Percentiles rank a stretch among this genome's conserved stretches.
phyloP scores from a whole-genome alignment of 306 rosid genomes.

The Sphenostylis stenocarpa region DNA sequence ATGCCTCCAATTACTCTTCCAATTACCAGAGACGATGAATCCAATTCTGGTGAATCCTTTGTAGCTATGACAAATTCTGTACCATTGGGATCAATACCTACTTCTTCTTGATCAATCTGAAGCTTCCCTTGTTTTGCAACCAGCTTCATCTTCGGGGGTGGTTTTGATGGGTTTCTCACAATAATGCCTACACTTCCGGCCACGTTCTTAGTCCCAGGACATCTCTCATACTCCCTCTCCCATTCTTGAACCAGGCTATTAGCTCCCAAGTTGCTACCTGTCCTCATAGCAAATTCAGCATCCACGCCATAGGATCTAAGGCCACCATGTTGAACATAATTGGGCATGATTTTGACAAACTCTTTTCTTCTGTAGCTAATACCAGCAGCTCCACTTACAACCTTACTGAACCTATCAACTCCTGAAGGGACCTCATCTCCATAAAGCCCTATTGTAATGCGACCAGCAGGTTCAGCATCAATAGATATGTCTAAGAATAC shows the following conservation, averaged over 20 bases:
- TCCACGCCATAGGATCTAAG: constrained; percentile 85
- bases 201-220: constrained; percentile 70
- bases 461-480: constrained; percentile 72
- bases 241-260: constrained; percentile 64
- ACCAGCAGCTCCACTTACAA: constrained; percentile 88
- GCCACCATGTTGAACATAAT: constrained; percentile 73
- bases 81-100: constrained; percentile 69
- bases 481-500: constrained; percentile 73
- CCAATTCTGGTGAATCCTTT: constrained; percentile 75
- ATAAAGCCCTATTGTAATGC: constrained; percentile 61
- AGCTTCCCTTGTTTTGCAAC: constrained; percentile 82
- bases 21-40: constrained; percentile 47
- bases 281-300: constrained; percentile 57
- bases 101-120: constrained; percentile 82
- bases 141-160: constrained; percentile 74
- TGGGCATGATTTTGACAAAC: constrained; percentile 74
- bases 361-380: constrained; percentile 88
- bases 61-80: constrained; percentile 70
- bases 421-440: constrained; percentile 65
- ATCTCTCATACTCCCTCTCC: constrained; percentile 54
- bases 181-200: constrained; percentile 77
- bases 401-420: constrained; percentile 61
- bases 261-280: constrained; percentile 54
- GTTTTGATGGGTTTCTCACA: constrained; percentile 82
- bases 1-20: constrained; percentile 66